Conservation (phyloP, 177 flowering plant genomes). For the Vitis hybrid region DNA sequence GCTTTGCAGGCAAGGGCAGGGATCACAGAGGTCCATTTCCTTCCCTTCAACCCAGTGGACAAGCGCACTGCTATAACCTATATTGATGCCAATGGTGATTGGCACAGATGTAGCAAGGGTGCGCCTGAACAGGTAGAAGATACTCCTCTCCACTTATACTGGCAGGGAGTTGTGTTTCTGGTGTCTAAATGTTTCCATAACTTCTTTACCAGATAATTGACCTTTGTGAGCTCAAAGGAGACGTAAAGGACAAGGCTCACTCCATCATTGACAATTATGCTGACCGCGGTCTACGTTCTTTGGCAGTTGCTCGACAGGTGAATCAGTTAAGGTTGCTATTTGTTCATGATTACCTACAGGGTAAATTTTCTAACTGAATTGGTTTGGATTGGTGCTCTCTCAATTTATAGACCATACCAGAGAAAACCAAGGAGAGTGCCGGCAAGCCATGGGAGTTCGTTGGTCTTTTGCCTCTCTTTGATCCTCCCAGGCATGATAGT, state of each 20-base stretch:
- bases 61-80: constrained; percentile 90
- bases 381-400: not conserved
- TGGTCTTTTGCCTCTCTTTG: constrained; percentile 84
- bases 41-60: constrained; percentile 85
- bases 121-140: constrained; percentile 78
- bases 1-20: constrained; percentile 71
- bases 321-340: not conserved
- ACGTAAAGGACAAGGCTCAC: constrained; percentile 45
- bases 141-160: not conserved
- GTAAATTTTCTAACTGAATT: not conserved
- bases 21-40: constrained; percentile 73
- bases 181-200: not conserved
- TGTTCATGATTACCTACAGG: not conserved
- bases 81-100: constrained; percentile 50
- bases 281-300: constrained; percentile 75
- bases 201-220: constrained; percentile 57
- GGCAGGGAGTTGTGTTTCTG: not conserved
- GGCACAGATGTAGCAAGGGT: constrained; percentile 86
- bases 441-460: constrained; percentile 89
- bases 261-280: constrained; percentile 57
- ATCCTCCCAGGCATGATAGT: constrained; percentile 87
- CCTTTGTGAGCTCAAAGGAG: constrained; percentile 62
- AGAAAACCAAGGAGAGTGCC: constrained; percentile 71
- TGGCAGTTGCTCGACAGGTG: constrained; percentile 76
- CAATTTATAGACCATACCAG: constrained; percentile 47